Base-by-base conservation (phyloP, 768 basidiomycete genomes). In the Dentipellis sp. region DNA sequence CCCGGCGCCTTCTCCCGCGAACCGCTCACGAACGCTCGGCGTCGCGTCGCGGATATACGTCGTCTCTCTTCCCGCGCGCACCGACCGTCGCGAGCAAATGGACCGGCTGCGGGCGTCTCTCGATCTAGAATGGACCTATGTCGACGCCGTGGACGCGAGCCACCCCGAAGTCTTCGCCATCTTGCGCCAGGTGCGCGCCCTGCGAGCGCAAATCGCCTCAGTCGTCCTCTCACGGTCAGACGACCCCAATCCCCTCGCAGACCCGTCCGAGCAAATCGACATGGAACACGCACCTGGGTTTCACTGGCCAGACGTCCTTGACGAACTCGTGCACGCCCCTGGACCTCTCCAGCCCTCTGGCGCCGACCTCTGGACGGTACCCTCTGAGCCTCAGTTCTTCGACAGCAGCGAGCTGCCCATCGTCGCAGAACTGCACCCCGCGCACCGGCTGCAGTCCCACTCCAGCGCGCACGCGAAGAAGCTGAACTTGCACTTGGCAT, bases 1-100 rank as follows among this genome's bases (percentile, higher is more conserved):
- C n/a, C n/a, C n/a, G n/a, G 42, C 9, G 14, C n/a, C 42, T 45
- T 19, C n/a, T 9, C n/a, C 42, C 42, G 42, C n/a, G 16, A 45
- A 45, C 19, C 8, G n/a, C 1, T 45, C 42, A 17, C 8, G 42
- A 7, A 12, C 34, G 12, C 68, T 81, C 6, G 74, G 72, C 35
- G 62, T 78, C 34, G 70, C 75, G 14, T 68, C 72, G 4, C 62
- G 70, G 9, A 73, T 80, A 52, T 83, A 78, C 59, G 79, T 88
- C 1, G 63, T 89, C 42, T 84, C 83, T 22, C 80, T 88, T 29
- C 76, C 79, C 9, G 68, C 64, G 23, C 77, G 87, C 34, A 62
- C 62, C 16, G 84, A 85, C 58, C 72, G 87, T 22, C 77, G 79
- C 12, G 58, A 64, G 17, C 72, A 80, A 49, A 87, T 88, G 84